Conservation (phyloP, 2,329 filamentous ascomycete genomes). For the Ilyonectria robusta region DNA sequence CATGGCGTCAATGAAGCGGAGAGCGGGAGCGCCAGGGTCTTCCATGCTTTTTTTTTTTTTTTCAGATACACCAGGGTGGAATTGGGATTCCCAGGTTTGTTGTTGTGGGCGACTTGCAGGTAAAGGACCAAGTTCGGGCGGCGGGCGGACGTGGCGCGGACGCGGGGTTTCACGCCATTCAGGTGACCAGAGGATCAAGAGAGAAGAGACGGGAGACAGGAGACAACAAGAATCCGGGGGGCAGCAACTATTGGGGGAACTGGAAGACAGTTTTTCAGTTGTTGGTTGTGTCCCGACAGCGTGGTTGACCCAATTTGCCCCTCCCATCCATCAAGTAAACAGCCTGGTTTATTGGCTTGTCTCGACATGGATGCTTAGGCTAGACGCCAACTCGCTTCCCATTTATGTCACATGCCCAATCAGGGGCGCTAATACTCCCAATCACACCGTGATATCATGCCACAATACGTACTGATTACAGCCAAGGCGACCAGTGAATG, state of each 20-base stretch:
- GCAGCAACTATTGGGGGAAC: neutral
- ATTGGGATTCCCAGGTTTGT: neutral
- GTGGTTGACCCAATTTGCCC: neutral
- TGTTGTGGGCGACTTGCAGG: neutral
- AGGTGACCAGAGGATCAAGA: neutral
- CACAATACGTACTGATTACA: neutral
- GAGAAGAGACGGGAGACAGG: neutral
- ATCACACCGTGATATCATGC: neutral
- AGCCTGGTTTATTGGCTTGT: neutral
- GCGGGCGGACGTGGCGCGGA: neutral
- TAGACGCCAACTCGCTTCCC: neutral
- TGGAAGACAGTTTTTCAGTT: neutral
- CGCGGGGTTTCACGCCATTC: neutral
- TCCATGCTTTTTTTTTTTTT: neutral
- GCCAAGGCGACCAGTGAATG: neutral
- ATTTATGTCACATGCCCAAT: neutral
- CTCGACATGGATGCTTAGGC: neutral
- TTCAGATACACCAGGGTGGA: neutral
- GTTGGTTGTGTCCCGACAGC: neutral
- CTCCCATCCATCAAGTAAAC: neutral
- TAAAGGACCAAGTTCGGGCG: neutral
- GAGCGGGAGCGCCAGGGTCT: neutral
- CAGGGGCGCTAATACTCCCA: neutral
- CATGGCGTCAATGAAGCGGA: neutral
- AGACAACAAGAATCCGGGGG: neutral